phyloP scores from a whole-genome alignment of 768 basidiomycete genomes.

The Pleurotus pulmonarius region DNA sequence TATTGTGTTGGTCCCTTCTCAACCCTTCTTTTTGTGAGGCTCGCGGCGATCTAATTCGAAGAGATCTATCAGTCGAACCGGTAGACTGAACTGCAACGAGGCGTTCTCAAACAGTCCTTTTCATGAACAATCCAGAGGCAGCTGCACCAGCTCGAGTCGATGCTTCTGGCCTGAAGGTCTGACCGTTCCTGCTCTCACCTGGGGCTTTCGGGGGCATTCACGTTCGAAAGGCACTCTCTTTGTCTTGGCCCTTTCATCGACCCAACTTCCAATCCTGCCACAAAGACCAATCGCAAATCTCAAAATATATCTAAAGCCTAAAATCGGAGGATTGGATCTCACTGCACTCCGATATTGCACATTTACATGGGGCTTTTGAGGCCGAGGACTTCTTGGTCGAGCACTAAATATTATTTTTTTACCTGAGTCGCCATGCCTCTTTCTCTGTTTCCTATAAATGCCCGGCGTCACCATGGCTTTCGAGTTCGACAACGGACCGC shows the following conservation, averaged over 20 bases:
- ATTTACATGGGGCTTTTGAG: constrained; percentile 8
- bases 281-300: constrained; percentile 1
- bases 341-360: constrained; percentile 8
- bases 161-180: not conserved
- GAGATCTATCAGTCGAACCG: constrained; percentile 7
- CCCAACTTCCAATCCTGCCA: not conserved
- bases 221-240: not conserved
- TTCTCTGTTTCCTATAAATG: constrained; percentile 3
- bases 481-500: not conserved
- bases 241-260: not conserved
- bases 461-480: not conserved
- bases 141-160: not conserved
- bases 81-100: constrained; percentile 5
- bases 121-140: not conserved
- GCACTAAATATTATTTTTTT: constrained; percentile 9
- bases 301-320: constrained; percentile 7
- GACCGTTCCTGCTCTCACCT: not conserved
- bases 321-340: constrained; percentile 2
- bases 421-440: constrained; percentile 1
- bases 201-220: constrained; percentile 4
- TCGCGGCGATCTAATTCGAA: constrained; percentile 8
- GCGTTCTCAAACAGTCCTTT: constrained; percentile 2
- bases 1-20: constrained; percentile 7
- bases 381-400: constrained; percentile 8
- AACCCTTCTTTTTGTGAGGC: constrained; percentile 6